Base-by-base conservation (phyloP, 352 stramenopile genomes). In the Albugo candida region DNA sequence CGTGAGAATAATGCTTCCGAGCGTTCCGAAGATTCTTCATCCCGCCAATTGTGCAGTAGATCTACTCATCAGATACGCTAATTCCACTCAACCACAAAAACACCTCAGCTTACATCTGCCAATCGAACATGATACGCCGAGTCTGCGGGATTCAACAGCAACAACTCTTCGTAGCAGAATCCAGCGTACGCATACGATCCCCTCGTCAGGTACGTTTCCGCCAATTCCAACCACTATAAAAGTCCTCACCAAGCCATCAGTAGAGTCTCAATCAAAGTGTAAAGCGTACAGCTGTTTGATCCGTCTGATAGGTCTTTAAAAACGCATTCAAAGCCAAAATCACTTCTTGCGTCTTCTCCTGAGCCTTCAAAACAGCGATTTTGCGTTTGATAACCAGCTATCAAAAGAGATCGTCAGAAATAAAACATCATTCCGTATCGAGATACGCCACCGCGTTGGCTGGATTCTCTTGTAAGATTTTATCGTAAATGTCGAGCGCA, bases 101-200 rank as follows among this genome's bases (percentile, higher is more conserved):
- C 18, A 13, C 0, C 5, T 36, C 65, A 60, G 8, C 24, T 43
- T 53, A 80, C 61, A 21, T 84, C 72, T 12, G 60, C 72, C 31
- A 84, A 54, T 39, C 70, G 67, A 47, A 59, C 71, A 52, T 82
- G 69, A 37, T 58, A 66, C 47, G 81, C 74, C 46, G 67, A 54
- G 52, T 79, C 68, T 58, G 80, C 68, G 8, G 72, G 72, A 43
- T 82, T 81, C 18, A 81, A 51, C 48, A 84, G 54, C 45, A 81
- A 61, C 36, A 84, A 53, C 53, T 84, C 72, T 37, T 84, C 72
- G 50, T 78, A 84, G 56, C 72, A 84, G 47, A 81, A 84, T 10
- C 66, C 61, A 8, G 58, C 69, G 55, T 81, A 76, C 37, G 56
- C 56, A 49, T 75, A 82, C 39, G 65, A 55, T 21, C 64, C 67